Conservation (phyloP, 257 asterid species). For the Solanum dulcamara region DNA sequence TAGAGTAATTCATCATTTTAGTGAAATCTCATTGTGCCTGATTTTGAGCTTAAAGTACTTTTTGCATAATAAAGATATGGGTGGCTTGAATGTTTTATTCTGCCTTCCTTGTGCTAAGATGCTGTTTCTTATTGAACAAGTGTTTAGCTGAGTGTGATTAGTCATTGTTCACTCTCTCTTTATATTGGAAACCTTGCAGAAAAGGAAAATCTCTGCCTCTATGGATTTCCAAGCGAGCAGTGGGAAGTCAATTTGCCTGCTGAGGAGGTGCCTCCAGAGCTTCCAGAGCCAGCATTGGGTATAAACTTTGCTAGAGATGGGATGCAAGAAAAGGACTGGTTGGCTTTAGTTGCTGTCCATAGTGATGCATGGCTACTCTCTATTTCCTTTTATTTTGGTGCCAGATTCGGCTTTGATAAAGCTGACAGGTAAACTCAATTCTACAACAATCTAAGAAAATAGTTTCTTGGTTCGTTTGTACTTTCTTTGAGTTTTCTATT, state of each 20-base stretch:
- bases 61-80: not conserved
- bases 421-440: constrained; percentile 19
- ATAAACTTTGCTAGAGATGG: constrained; percentile 44
- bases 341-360: constrained; percentile 37
- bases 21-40: not conserved
- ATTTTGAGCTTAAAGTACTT: not conserved
- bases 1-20: not conserved
- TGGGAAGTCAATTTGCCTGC: constrained; percentile 43
- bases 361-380: constrained; percentile 36
- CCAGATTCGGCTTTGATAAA: constrained; percentile 37
- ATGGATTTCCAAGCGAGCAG: constrained; percentile 25
- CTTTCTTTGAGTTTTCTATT: not conserved
- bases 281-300: constrained; percentile 42
- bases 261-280: constrained; percentile 40
- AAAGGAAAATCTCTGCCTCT: constrained; percentile 35
- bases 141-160: not conserved
- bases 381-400: constrained; percentile 35
- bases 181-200: constrained; percentile 8
- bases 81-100: constrained; percentile 37
- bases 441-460: not conserved
- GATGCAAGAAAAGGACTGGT: constrained; percentile 38
- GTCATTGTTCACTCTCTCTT: not conserved
- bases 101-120: constrained; percentile 8
- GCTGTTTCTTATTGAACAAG: not conserved
- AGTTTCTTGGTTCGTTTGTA: not conserved